These are phyloP conservation scores for Populus deltoides DNA, from an alignment of 345 rosid species.

Conservation along the genomic window DNA sequence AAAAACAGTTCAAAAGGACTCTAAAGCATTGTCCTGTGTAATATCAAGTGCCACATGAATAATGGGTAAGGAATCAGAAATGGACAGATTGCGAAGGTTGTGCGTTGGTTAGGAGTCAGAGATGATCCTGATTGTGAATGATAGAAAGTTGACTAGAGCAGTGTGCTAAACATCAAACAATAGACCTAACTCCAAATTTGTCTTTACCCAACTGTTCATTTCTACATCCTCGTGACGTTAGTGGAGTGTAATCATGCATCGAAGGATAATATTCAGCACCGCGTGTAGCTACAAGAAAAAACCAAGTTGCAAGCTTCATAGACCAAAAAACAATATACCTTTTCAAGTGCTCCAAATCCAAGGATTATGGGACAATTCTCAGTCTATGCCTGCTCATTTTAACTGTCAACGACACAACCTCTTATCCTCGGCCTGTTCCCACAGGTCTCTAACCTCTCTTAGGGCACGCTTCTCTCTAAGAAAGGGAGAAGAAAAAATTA, in stretches of 20 bases:
- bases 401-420: neutral
- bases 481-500: neutral
- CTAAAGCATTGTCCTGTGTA: neutral
- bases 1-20: neutral
- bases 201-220: neutral
- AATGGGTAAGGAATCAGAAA: neutral
- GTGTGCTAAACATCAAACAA: no score
- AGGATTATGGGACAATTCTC: neutral
- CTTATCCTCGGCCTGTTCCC: neutral
- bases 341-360: neutral
- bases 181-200: neutral
- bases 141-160: neutral
- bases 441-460: neutral
- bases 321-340: neutral
- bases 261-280: neutral
- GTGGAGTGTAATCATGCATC: neutral
- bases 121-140: neutral
- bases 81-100: neutral
- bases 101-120: constrained; percentile 5
- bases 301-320: neutral
- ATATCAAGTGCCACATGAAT: neutral
- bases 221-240: neutral
- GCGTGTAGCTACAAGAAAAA: neutral
- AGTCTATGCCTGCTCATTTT: neutral
- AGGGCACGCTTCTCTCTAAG: neutral